Evolutionary conservation across 768 basidiomycete genomes (phyloP).

Genomic region (Cantharellus anzutake): DNA sequence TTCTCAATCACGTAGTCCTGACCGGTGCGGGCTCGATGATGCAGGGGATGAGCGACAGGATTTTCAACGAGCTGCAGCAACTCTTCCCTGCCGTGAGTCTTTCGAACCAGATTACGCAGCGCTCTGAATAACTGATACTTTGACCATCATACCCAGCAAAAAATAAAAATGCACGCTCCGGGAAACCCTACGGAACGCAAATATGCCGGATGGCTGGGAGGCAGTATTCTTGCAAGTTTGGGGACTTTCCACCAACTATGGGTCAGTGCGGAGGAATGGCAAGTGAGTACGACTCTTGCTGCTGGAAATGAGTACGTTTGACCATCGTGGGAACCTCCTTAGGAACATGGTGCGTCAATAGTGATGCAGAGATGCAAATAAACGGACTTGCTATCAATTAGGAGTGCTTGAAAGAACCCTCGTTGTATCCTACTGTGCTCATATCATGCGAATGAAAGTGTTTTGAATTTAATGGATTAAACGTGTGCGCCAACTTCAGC

Average conservation of each 20-base stretch:
- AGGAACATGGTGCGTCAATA: conserved; percentile 73
- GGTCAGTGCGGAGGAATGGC: conserved; percentile 89
- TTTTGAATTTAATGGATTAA: no score
- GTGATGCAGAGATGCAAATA: conserved; percentile 77
- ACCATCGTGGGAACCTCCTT: neutral
- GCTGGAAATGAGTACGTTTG: no score
- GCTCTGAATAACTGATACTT: neutral
- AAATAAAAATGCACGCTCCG: conserved; percentile 85
- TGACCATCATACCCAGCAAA: conserved; percentile 13
- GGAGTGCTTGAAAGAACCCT: no score
- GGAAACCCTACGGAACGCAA: conserved; percentile 79
- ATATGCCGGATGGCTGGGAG: conserved; percentile 90
- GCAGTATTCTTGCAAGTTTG: conserved; percentile 81
- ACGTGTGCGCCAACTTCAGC: no score
- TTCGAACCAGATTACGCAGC: neutral
- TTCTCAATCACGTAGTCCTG: conserved; percentile 85
- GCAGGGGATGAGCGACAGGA: conserved; percentile 67
- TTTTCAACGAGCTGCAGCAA: conserved; percentile 54
- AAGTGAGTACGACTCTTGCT: conserved; percentile 28
- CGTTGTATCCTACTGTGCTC: no score
- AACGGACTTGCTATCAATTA: conserved; percentile 6
- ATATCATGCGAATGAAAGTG: no score
- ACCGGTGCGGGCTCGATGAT: conserved; percentile 88
- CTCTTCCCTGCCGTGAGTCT: conserved; percentile 59
- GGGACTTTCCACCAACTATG: conserved; percentile 97